Base-by-base conservation (phyloP, 2,329 filamentous ascomycete genomes). In the Diaporthe sp. region DNA sequence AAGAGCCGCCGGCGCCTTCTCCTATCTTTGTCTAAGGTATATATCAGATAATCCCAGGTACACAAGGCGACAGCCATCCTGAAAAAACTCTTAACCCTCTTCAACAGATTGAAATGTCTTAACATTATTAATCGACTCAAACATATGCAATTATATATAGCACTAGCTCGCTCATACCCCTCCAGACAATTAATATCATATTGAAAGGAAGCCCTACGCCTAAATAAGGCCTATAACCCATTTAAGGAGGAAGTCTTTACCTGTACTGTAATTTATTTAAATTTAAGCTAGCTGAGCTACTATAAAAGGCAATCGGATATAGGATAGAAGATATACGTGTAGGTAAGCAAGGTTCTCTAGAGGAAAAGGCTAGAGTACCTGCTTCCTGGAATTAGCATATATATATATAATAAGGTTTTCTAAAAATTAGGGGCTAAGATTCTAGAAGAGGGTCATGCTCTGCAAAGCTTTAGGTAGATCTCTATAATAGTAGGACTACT, bases 201-300 rank as follows among this genome's bases (percentile, higher is more conserved):
- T 35, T 56, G 30, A 30, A 56, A 30, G 19, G 53, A 56, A 35
- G 53, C 53, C 30, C 53, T 56, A n/a, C 30, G 30, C 30, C 53
- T 35, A 22, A 56, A 56, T 22, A 56, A 32, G 53, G 6, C 6
- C 35, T 56, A 56, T 8, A 56, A 56, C 30, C 53, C 30, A 35
- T 17, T 19, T 56, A 22, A 55, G 51, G 53, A 56, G 53, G 53
- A 56, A 30, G 27, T 56, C 32, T 56, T 56, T 35, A 56, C 53
- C 53, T 56, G 30, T 35, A n/a, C 53, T 56, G 30, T 56, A 30
- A 56, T 56, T 56, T 56, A 56, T 56, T n/a, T 56, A n/a, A 56
- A 35, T 56, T 56, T 56, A 25, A 56, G 53, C 53, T 56, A 30
- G 53, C 53, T 56, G 19, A 56, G 27, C 30, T 56, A 35, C 30